Evolutionary conservation across 2,329 filamentous ascomycete genomes (phyloP).

Genomic region (Hypomyces rosellus): DNA sequence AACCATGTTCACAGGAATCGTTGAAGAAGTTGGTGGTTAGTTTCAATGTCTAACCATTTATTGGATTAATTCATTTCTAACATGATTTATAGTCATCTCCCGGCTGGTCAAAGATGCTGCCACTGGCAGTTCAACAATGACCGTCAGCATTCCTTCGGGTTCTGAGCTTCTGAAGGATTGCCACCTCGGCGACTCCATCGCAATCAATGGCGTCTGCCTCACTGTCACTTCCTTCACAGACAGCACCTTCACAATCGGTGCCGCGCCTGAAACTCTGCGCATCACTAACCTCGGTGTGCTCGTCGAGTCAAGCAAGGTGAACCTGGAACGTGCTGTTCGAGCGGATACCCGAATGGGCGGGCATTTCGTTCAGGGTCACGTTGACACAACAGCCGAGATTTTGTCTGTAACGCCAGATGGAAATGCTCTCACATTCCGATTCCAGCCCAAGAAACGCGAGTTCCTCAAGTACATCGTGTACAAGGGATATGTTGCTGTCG

Average conservation of each 20-base stretch:
- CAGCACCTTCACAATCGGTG: constrained; percentile 76
- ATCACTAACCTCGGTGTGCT: constrained; percentile 88
- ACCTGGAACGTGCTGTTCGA: constrained; percentile 89
- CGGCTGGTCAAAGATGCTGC: constrained; percentile 73
- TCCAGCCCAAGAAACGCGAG: constrained; percentile 61
- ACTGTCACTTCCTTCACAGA: constrained; percentile 63
- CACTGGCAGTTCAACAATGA: constrained; percentile 83
- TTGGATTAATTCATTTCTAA: constrained; percentile 12
- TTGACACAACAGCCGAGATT: constrained; percentile 81
- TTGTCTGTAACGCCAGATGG: constrained; percentile 69
- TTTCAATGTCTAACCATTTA: constrained; percentile 13
- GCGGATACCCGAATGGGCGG: constrained; percentile 94
- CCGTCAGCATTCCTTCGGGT: constrained; percentile 62
- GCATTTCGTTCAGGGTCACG: constrained; percentile 96
- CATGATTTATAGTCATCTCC: constrained; percentile 61
- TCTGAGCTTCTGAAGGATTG: constrained; percentile 76
- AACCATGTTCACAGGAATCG: constrained; percentile 90
- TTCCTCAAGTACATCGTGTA: constrained; percentile 86
- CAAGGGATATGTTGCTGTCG: constrained; percentile 92
- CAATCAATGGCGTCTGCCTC: constrained; percentile 91
- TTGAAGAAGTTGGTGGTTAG: constrained; percentile 88
- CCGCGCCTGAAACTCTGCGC: constrained; percentile 91
- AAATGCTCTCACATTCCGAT: constrained; percentile 81
- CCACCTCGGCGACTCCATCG: constrained; percentile 87
- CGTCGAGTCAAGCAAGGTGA: constrained; percentile 61